A percentile compares a stretch with the other conserved stretches of the same genome.
These are phyloP conservation scores for Seiridium unicorne DNA, from an alignment of 2,329 filamentous ascomycete species.

Conservation along the genomic window DNA sequence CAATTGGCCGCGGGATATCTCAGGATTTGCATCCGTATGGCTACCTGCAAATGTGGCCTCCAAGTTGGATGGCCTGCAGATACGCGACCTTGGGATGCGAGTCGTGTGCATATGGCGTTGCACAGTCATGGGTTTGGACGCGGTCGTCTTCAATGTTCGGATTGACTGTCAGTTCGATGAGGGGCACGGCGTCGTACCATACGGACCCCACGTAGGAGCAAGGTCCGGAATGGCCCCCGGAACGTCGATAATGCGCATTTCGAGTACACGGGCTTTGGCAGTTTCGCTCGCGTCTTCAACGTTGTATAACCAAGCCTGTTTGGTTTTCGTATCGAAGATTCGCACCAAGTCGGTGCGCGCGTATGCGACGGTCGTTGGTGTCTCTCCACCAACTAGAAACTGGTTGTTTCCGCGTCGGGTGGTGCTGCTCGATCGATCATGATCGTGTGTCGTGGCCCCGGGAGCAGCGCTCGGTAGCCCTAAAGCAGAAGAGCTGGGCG, in stretches of 20 bases:
- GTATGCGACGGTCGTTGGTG: no score
- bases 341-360: no score
- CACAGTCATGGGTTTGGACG: background rate
- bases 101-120: background rate
- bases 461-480: background rate
- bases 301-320: no score
- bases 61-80: constrained; percentile 1
- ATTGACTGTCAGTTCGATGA: background rate
- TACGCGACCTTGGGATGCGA: background rate
- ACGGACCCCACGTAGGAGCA: background rate
- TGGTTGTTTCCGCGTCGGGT: no score
- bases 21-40: background rate
- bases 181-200: background rate
- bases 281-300: no score
- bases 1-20: background rate
- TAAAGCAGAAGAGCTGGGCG: background rate
- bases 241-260: no score
- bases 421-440: no score
- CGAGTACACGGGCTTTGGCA: no score
- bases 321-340: no score
- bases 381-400: no score
- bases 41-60: background rate
- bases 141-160: background rate
- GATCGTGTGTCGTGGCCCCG: no score
- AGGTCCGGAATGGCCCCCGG: no score